Evolutionary conservation across 2,329 filamentous ascomycete species (phyloP).

Genomic region (Chrysoporthe cubensis): DNA sequence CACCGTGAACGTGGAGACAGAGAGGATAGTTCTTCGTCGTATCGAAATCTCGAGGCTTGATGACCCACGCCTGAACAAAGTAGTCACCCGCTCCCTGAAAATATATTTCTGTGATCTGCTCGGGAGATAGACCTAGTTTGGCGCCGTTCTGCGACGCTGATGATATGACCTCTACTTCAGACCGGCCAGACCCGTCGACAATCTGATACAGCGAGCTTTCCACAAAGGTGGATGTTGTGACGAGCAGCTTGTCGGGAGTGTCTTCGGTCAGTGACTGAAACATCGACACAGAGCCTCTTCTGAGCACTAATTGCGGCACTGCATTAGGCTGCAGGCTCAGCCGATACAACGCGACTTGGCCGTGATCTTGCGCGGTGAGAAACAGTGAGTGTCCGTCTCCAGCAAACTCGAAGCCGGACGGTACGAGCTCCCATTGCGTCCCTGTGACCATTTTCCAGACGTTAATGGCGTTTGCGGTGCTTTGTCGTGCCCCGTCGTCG

Average conservation of each 20-base stretch:
- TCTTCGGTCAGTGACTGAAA: conserved; percentile 35
- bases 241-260: conserved; percentile 37
- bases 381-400: conserved; percentile 40
- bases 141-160: conserved; percentile 38
- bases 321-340: conserved; percentile 39
- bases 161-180: conserved; percentile 36
- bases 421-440: conserved; percentile 36
- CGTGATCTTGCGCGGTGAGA: conserved; percentile 40
- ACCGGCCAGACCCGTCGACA: conserved; percentile 33
- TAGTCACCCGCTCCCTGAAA: conserved; percentile 43
- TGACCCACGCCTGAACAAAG: conserved; percentile 44
- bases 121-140: conserved; percentile 39
- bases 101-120: conserved; percentile 47
- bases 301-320: conserved; percentile 34
- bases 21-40: conserved; percentile 43
- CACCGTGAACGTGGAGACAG: conserved; percentile 44
- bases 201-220: conserved; percentile 45
- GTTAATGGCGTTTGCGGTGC: conserved; percentile 33
- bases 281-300: conserved; percentile 35
- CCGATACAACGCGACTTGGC: conserved; percentile 39
- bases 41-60: conserved; percentile 45
- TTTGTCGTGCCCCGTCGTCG: neutral
- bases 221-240: conserved; percentile 43
- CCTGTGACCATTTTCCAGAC: conserved; percentile 37
- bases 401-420: conserved; percentile 41